phyloP scores from a whole-genome alignment of 2,329 filamentous ascomycete genomes.

The Herpotrichia juniperi region DNA sequence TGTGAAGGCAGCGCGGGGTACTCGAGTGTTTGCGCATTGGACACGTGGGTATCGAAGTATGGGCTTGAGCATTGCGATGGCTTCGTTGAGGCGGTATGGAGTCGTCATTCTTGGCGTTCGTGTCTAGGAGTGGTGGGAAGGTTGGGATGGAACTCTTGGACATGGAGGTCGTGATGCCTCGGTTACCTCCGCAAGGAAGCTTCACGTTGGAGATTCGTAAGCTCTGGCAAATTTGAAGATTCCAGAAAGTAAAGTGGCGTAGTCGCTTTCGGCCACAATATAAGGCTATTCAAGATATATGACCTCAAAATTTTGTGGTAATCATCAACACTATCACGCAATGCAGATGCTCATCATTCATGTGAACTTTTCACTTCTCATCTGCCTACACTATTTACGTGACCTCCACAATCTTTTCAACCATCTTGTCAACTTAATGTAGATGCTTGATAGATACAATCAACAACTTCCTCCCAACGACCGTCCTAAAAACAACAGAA shows the following conservation, averaged over 20 bases:
- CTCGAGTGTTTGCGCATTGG: background rate
- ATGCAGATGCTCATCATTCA: background rate
- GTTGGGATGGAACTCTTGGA: too few relatives aligned
- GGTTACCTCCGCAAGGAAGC: too few relatives aligned
- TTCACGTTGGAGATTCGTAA: too few relatives aligned
- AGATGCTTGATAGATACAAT: slow-evolving; percentile 30
- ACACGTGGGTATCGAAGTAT: slow-evolving; percentile 27
- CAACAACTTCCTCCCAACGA: slow-evolving; percentile 8
- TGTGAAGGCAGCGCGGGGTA: slow-evolving; percentile 30
- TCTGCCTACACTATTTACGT: slow-evolving; percentile 36
- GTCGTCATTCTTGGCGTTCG: slow-evolving; percentile 27
- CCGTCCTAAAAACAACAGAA: slow-evolving; percentile 6
- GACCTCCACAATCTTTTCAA: slow-evolving; percentile 28
- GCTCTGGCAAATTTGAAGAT: too few relatives aligned
- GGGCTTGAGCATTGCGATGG: slow-evolving; percentile 30
- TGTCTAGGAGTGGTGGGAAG: background rate
- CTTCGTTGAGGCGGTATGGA: slow-evolving; percentile 37
- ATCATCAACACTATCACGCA: background rate
- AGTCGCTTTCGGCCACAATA: too few relatives aligned
- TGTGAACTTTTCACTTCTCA: slow-evolving; percentile 32
- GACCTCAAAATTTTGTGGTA: background rate
- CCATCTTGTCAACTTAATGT: slow-evolving; percentile 21
- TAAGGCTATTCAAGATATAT: too few relatives aligned
- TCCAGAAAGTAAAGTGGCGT: too few relatives aligned
- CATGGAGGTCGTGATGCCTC: too few relatives aligned